These are phyloP conservation scores for Phialocephala sp. DNA, from an alignment of 2,329 filamentous ascomycete genomes.

Conservation along the genomic window DNA sequence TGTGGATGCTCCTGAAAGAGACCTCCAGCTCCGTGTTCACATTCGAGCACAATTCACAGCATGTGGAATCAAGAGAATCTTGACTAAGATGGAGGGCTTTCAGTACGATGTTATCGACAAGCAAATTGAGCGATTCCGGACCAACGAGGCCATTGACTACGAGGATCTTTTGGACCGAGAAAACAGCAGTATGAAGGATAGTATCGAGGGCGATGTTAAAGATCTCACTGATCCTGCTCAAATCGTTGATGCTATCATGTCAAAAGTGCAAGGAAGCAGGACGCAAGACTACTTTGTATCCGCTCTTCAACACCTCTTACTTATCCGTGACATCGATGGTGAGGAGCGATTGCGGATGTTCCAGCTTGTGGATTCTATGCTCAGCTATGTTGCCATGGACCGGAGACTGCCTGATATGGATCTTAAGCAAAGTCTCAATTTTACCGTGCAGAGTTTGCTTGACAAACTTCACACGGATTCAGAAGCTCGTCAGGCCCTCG, in stretches of 20 bases:
- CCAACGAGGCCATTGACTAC: conserved; percentile 97
- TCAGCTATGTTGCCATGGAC: conserved; percentile 99
- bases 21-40: conserved; percentile 90
- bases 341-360: conserved; percentile 96
- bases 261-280: conserved; percentile 80
- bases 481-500: conserved; percentile 88
- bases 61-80: conserved; percentile 91
- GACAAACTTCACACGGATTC: conserved; percentile 97
- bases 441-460: conserved; percentile 92
- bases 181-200: conserved; percentile 88
- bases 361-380: conserved; percentile 97
- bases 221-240: conserved; percentile 92
- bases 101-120: conserved; percentile 99
- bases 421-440: conserved; percentile 95
- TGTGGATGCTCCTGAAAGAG: conserved; percentile 86
- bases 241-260: conserved; percentile 92
- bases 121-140: conserved; percentile 91
- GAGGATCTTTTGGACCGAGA: conserved; percentile 95
- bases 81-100: conserved; percentile 97
- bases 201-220: conserved; percentile 68
- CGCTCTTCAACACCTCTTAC: conserved; percentile 89
- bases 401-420: conserved; percentile 94
- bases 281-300: conserved; percentile 96
- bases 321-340: conserved; percentile 89
- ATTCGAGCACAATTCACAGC: conserved; percentile 95